phyloP scores from a whole-genome alignment of 371 early-diverging fungal genomes.

The Smittium mucronatum region DNA sequence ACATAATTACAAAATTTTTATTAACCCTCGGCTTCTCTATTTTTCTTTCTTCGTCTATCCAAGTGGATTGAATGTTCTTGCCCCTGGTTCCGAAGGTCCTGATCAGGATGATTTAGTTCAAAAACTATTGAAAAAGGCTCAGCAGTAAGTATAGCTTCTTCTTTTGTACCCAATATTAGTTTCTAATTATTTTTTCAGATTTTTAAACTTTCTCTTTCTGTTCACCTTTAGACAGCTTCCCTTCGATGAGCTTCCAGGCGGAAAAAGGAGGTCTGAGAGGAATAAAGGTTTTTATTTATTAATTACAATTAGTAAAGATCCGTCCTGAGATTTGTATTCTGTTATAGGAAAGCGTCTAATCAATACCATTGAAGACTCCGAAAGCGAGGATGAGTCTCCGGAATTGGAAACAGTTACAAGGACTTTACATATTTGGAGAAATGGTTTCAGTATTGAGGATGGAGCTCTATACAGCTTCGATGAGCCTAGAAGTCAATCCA shows the following conservation, averaged over 20 bases:
- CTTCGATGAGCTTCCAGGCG: conserved; percentile 5
- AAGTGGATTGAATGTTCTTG: not conserved
- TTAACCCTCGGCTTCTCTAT: not conserved
- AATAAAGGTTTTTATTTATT: not conserved
- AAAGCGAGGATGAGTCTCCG: conserved; percentile 18
- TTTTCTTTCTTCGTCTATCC: not conserved
- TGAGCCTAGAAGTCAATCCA: conserved; percentile 73
- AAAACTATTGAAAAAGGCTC: not conserved
- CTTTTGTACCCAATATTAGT: too few relatives aligned
- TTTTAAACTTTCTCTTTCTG: too few relatives aligned
- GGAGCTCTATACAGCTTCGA: conserved; percentile 72
- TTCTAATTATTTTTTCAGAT: too few relatives aligned
- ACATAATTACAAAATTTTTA: not conserved
- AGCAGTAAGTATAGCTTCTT: not conserved
- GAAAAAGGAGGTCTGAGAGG: not conserved
- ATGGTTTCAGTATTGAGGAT: conserved; percentile 91
- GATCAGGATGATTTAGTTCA: not conserved
- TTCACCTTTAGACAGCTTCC: not conserved
- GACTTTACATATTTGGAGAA: conserved; percentile 86
- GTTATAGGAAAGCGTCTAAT: conserved; percentile 9
- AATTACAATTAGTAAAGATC: conserved; percentile 16
- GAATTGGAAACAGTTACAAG: conserved; percentile 36
- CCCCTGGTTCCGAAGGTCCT: not conserved
- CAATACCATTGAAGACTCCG: conserved; percentile 2
- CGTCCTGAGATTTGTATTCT: conserved; percentile 17